These are phyloP conservation scores for Dictyostelium brefeldianum DNA, from an alignment of 78 protist genomes.

Conservation along the genomic window DNA sequence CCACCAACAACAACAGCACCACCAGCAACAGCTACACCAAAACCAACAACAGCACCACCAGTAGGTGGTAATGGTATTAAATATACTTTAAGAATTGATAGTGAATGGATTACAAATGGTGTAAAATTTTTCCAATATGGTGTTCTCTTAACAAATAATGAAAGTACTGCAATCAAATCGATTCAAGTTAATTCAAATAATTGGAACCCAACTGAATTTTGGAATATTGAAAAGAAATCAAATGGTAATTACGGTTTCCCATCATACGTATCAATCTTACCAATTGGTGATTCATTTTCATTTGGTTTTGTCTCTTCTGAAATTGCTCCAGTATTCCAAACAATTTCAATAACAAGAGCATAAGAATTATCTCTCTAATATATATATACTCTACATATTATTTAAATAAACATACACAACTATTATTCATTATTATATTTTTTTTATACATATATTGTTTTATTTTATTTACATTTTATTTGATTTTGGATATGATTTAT, in stretches of 20 bases:
- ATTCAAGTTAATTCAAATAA: neutral
- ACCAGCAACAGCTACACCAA: neutral
- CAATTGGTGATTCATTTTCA: neutral
- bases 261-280: neutral
- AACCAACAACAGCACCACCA: neutral
- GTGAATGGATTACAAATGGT: neutral
- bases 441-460: neutral
- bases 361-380: too few relatives aligned
- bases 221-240: neutral
- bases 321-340: neutral
- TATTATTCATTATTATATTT: too few relatives aligned
- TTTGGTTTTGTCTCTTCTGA: slow-evolving; percentile 26
- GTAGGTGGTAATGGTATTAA: neutral
- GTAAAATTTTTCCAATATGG: slow-evolving; percentile 1
- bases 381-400: neutral
- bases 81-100: neutral
- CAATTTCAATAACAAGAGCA: neutral
- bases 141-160: neutral
- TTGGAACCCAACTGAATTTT: slow-evolving; percentile 29
- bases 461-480: neutral
- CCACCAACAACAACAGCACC: neutral
- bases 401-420: too few relatives aligned
- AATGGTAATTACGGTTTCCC: slow-evolving; percentile 16
- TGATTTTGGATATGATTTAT: neutral
- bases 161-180: neutral